Conservation (phyloP, 306 rosid genomes). For the Citrullus amarus region DNA sequence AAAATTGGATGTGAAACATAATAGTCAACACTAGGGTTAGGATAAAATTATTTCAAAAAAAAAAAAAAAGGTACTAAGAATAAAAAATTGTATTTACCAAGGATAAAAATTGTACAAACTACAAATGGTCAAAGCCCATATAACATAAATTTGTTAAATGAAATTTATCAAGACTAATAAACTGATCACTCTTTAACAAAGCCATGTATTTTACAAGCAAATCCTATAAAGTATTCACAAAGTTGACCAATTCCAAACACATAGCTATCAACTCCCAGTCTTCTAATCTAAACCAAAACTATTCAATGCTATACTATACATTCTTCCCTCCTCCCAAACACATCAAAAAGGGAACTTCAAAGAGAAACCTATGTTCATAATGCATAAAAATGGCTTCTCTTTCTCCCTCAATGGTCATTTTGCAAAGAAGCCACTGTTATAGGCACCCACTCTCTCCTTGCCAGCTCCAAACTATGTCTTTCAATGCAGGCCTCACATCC, state of each 20-base stretch:
- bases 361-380: neutral
- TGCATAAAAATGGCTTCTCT: neutral
- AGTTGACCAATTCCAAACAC: neutral
- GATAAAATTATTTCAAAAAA: too few relatives aligned
- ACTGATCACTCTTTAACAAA: neutral
- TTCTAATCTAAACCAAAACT: neutral
- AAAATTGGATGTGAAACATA: too few relatives aligned
- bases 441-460: conserved; percentile 39
- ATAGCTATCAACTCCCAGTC: neutral
- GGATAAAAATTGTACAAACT: neutral
- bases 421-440: neutral
- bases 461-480: conserved; percentile 93
- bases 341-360: neutral
- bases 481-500: conserved; percentile 59
- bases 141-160: neutral
- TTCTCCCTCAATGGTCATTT: neutral
- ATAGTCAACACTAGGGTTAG: too few relatives aligned
- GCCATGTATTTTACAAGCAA: neutral
- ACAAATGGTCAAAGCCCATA: neutral
- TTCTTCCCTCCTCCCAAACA: neutral
- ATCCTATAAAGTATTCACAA: neutral
- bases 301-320: neutral
- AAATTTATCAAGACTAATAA: neutral
- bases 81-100: neutral
- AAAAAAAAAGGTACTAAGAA: neutral